Percentiles rank a stretch among this genome's conserved stretches.
Conservation (phyloP, 2,329 filamentous ascomycete species). For the Didymella glomerata region DNA sequence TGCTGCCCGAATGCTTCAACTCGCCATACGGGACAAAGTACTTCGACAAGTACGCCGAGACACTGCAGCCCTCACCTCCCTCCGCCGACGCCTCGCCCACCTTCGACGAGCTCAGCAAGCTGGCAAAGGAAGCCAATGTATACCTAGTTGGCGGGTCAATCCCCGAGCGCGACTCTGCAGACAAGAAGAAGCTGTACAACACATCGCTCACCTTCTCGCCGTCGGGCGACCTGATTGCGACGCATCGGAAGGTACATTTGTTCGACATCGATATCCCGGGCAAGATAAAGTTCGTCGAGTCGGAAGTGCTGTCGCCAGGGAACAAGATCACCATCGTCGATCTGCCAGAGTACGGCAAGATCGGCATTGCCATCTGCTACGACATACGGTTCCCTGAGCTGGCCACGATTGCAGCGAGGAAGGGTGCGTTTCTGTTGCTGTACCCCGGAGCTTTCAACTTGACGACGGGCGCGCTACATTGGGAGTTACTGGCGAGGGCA, state of each 20-base stretch:
- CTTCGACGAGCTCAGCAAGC: slow-evolving; percentile 81
- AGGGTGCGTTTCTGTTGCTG: slow-evolving; percentile 84
- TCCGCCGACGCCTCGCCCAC: slow-evolving; percentile 75
- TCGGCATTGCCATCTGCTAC: slow-evolving; percentile 95
- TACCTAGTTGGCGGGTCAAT: slow-evolving; percentile 94
- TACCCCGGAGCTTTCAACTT: slow-evolving; percentile 98
- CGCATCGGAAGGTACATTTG: slow-evolving; percentile 91
- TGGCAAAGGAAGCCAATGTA: slow-evolving; percentile 79
- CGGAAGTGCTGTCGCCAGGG: slow-evolving; percentile 85
- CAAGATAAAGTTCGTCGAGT: slow-evolving; percentile 90
- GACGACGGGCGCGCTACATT: slow-evolving; percentile 91
- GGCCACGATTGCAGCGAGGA: slow-evolving; percentile 84
- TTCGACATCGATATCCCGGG: slow-evolving; percentile 98
- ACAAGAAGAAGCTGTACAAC: slow-evolving; percentile 80
- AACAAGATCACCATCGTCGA: slow-evolving; percentile 87
- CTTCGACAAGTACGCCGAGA: slow-evolving; percentile 93
- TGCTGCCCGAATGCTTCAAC: slow-evolving; percentile 99
- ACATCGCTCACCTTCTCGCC: slow-evolving; percentile 86
- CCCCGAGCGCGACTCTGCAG: slow-evolving; percentile 74
- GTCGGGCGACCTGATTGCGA: slow-evolving; percentile 78
- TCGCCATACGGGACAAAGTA: slow-evolving; percentile 91
- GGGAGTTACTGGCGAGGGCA: slow-evolving; percentile 82
- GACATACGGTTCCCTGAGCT: slow-evolving; percentile 96
- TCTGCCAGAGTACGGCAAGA: slow-evolving; percentile 84
- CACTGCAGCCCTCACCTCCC: slow-evolving; percentile 80